Evolutionary conservation across 108 stramenopile genomes (phyloP), one percentile per base, ranked within the genome.

Genomic region (Asterionellopsis glacialis): DNA sequence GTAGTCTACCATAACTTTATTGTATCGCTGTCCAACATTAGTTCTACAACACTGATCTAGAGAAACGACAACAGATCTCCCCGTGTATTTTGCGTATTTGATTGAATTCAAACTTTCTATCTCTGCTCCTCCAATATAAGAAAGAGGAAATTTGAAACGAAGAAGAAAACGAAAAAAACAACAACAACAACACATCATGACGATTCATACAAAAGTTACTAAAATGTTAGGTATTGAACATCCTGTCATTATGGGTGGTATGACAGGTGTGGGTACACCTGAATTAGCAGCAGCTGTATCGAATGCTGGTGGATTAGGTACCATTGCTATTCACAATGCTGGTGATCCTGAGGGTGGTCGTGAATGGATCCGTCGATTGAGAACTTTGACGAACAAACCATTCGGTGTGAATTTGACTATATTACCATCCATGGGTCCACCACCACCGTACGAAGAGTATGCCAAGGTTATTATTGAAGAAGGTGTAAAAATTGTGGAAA

Each of bases 301-400:
- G 19, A 79, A 79, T 55, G 78, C 72, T n/a, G 78, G 78, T 10
- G 78, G 78, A 7, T 50, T 79, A 27, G 78, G 78, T 11, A 59
- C 63, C 1, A 55, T 75, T 26, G 68, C 74, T 64, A 25, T 52
- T 67, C 62, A 75, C 69, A 56, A 68, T 61, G 68, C 69, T 54
- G 64, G 59, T 18, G 23, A 33, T 45, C 69, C 69, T 43, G 69
- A 70, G 26, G 15, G 26, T 15, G 41, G 67, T 15, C 73, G 67
- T 27, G 25, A 41, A 43, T 61, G 64, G 58, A 65, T 66, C 42
- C 57, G 74, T 45, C 57, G 39, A 13, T 43, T 65, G 45, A 63
- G 44, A 55, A 41, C 27, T 15, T 48, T 70, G 41, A 66, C 64
- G 51, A 21, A 19, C 45, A 70, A 67, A 26, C 74, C 69, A 11